Evolutionary conservation across 2,329 filamentous ascomycete genomes (phyloP).

Genomic region (Macrophomina pseudophaseolina): DNA sequence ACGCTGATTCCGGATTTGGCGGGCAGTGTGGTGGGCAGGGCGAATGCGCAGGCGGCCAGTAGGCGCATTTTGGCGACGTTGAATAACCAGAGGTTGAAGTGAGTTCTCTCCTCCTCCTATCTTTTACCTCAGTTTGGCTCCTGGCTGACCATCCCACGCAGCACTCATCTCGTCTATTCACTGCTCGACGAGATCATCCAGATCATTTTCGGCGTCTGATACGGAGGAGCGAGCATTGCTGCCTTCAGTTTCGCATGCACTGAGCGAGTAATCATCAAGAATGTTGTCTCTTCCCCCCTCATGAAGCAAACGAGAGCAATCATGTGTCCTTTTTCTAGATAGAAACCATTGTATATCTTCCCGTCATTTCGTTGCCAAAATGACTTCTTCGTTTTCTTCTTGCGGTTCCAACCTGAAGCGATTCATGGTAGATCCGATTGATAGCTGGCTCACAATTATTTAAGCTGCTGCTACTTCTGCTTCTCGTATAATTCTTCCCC

Average conservation of each 20-base stretch:
- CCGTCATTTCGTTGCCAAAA: no score
- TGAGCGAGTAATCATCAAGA: not conserved
- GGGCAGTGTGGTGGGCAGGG: conserved; percentile 87
- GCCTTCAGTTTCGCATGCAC: not conserved
- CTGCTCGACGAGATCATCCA: conserved; percentile 55
- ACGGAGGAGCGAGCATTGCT: not conserved
- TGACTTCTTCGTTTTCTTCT: not conserved
- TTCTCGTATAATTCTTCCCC: conserved; percentile 4
- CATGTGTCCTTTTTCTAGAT: not conserved
- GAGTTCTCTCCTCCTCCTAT: conserved; percentile 50
- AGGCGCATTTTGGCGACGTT: conserved; percentile 86
- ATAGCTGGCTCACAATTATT: not conserved
- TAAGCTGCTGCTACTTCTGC: not conserved
- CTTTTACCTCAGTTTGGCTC: not conserved
- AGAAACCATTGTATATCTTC: no score
- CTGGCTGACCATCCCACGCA: conserved; percentile 31
- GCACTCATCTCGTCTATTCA: conserved; percentile 57
- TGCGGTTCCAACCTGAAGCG: not conserved
- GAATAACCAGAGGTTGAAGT: conserved; percentile 92
- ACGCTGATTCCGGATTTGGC: conserved; percentile 90
- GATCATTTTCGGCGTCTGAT: conserved; percentile 45
- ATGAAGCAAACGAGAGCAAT: not conserved
- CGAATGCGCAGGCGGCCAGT: conserved; percentile 89
- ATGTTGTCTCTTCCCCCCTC: not conserved
- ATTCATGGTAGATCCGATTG: conserved; percentile 19